Evolutionary conservation across 371 early-diverging fungal species (phyloP), one percentile per base, ranked within the genome.

Genomic region (Apophysomyces elegans): DNA sequence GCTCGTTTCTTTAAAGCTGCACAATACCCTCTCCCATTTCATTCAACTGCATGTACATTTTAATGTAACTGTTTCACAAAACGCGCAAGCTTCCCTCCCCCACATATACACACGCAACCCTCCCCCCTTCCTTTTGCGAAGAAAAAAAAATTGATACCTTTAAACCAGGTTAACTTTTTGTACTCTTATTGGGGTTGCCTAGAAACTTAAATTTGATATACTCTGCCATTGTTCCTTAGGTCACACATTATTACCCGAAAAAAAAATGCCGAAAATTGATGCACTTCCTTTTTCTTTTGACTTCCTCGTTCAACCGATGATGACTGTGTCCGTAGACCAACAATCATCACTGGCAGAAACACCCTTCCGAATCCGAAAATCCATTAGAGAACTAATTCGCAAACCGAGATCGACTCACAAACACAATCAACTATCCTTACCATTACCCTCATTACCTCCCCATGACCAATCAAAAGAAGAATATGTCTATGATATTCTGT

Each of bases 401-500:
- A 75, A 68, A 63, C 73, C 76, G 8, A 46, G 60, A 11, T 14
- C n/a, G n/a, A 26, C 32, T 26, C 61, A 56, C 1, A 71, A 64
- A 26, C 39, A 70, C 6, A 66, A 66, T 14, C 62, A 35, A 8
- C 35, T 67, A 35, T 66, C 69, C n/a, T 39, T 73, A 7, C 68
- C 69, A 32, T 46, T 81, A 46, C 77, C 81, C 26, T 61, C 75
- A 16, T 63, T 81, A 38, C 81, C 81, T 1, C 65, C 71, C 26
- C 72, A 75, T 41, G 26, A 26, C 12, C 56, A 67, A n/a, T 47
- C 50, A 7, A 39, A 63, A 36, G 74, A 76, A 60, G 75, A 77
- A 59, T 76, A 78, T 58, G 75, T 66, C 12, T 83, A 80, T 63
- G 85, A 85, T 63, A 67, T 85, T 13, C 41, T 85, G 16, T 83